phyloP scores from a whole-genome alignment of 306 rosid genomes.

The Arachis hypogaea region DNA sequence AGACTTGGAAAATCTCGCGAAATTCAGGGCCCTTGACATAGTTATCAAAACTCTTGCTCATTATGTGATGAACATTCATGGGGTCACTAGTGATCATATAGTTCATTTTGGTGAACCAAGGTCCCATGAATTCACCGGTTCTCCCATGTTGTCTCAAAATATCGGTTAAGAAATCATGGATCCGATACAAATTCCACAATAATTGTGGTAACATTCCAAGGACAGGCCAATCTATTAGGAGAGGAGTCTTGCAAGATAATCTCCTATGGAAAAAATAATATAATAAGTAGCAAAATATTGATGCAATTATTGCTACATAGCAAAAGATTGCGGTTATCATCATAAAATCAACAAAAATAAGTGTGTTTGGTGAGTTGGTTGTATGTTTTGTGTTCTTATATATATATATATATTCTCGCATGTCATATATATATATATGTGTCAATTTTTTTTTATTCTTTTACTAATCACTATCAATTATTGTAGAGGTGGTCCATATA shows the following conservation, averaged over 20 bases:
- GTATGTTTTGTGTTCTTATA: too few species aligned
- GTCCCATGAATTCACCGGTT: conserved; percentile 34
- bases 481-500: neutral
- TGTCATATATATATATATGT: too few species aligned
- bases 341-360: neutral
- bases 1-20: conserved; percentile 42
- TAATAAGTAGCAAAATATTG: neutral
- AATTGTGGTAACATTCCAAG: conserved; percentile 48
- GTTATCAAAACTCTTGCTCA: conserved; percentile 40
- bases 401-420: too few species aligned
- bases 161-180: conserved; percentile 27
- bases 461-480: too few species aligned
- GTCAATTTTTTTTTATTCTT: too few species aligned
- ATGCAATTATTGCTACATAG: neutral
- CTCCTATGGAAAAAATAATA: neutral
- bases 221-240: conserved; percentile 41
- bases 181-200: neutral
- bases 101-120: conserved; percentile 43
- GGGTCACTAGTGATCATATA: conserved; percentile 41
- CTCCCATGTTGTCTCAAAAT: conserved; percentile 19
- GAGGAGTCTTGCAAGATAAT: conserved; percentile 3
- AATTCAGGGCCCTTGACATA: conserved; percentile 41
- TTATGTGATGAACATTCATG: conserved; percentile 37
- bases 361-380: too few species aligned
- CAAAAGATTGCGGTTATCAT: neutral